Base-by-base conservation (phyloP, 805 yeast genomes). In the Debaryomyces hansenii region DNA sequence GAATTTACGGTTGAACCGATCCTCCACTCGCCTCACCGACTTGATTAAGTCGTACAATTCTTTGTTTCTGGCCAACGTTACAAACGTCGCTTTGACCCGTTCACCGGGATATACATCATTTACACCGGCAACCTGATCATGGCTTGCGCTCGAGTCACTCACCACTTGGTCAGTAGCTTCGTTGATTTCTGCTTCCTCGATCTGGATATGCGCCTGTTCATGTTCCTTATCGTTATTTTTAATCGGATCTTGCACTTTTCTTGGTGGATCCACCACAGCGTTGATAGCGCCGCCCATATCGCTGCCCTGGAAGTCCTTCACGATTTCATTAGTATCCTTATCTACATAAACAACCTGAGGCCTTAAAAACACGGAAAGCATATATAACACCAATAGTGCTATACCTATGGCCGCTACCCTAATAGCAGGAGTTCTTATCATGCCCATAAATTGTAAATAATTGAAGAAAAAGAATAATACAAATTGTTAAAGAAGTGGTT, bases 21-120 rank as follows among this genome's bases (percentile, higher is more conserved):
- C 97, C 69, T 92, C 97, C 45, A 91, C 79, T 40, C 84, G 79
- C 64, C 88, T 77, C 49, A 88, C 85, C 6, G 95, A 82, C 28
- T 72, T 78, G 38, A 81, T 68, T 43, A 88, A 67, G 20, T 77
- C 76, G 69, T 79, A 74, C 46, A 88, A 64, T 61, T 88, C 96
- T n/a, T 70, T 57, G 64, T 87, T 87, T 69, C 95, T 77, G 10
- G 91, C 94, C 56, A 88, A 73, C 0, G 92, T 78, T 14, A 88
- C 90, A 64, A 89, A 87, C 1, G 95, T 83, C 12, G 96, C 96
- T 46, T 57, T 60, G 5, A 41, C 43, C 27, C 27, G 27, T 24
- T 33, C 35, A 2, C 21, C 15, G 4, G 27, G 10, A 9, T 6
- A 24, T 24, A 9, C 27, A 2, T 31, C 34, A 14, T 31, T 31